Evolutionary conservation across 805 yeast species (phyloP), one percentile per base, ranked within the genome.

Genomic region (Brettanomyces anomalus): DNA sequence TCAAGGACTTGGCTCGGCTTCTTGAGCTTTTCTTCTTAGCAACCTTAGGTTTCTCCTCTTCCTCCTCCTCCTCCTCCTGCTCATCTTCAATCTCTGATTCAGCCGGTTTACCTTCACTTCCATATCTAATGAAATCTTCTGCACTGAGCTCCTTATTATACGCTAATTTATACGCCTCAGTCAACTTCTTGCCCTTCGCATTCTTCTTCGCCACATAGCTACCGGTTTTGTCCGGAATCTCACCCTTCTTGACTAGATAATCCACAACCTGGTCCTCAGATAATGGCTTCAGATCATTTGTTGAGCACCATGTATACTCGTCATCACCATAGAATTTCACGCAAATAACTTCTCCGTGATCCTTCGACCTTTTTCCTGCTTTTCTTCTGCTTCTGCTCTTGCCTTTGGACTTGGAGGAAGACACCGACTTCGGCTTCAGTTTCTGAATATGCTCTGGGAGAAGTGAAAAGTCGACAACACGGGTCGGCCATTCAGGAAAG

Each of bases 401-500:
- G 16, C n/a, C n/a, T 24, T 16, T 21, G 8, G 21, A 19, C 21
- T 57, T 54, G 19, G 60, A 49, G 21, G 52, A 53, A 35, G 60
- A 55, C 28, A 62, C 50, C 17, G 62, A 49, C 49, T 74, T 74
- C 14, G 86, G 85, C 44, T 68, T 72, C 46, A 68, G 71, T 15
- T 61, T 58, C 20, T 62, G 49, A 24, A 85, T 74, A 50, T 70
- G 65, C 17, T 65, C 74, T 0, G 95, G 93, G 5, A 85, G 67
- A 6, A 75, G 60, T 15, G 71, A 68, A 46, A 66, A 73, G 1
- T 79, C 81, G 4, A 85, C 71, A 4, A 85, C 78, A 77, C 85
- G 79, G 3, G 89, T 88, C 0, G 96, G 96, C 96, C 96, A 86
- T 35, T 89, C 82, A 3, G 95, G 85, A 56, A 79, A 86, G 7